Evolutionary conservation across 768 basidiomycete genomes (phyloP).

Genomic region (Mycena leptocephala): DNA sequence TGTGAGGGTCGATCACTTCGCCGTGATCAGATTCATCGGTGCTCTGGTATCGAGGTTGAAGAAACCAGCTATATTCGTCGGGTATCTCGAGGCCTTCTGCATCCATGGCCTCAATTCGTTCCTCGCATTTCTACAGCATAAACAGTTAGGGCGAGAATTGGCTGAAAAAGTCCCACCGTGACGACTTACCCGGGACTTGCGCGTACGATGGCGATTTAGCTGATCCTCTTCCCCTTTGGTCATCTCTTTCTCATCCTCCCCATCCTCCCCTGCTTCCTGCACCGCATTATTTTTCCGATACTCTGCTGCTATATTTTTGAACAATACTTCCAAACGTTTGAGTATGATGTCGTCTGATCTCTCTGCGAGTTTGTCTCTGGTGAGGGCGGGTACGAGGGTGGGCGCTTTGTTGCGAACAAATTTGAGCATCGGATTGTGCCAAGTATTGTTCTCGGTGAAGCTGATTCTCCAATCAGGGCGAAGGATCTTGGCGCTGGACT

Average conservation of each 20-base stretch:
- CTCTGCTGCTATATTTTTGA: neutral
- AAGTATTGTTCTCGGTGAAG: neutral
- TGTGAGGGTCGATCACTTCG: neutral
- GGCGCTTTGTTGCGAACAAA: neutral
- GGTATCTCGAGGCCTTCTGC: neutral
- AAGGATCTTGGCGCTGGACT: slow-evolving; percentile 16
- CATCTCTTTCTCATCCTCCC: neutral
- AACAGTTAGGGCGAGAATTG: neutral
- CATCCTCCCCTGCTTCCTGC: neutral
- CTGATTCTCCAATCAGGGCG: slow-evolving; percentile 36
- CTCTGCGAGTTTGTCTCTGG: too few species aligned
- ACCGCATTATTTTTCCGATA: neutral
- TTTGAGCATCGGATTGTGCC: neutral
- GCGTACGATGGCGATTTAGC: neutral
- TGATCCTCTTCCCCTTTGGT: neutral
- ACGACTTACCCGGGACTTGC: neutral
- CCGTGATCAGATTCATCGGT: neutral
- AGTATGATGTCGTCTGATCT: neutral
- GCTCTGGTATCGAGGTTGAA: neutral
- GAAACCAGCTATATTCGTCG: neutral
- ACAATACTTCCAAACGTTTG: neutral
- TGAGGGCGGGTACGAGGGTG: neutral
- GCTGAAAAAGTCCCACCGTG: too few species aligned
- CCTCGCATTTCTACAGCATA: neutral
- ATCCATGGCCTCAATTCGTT: neutral